These are phyloP conservation scores for Diaporthe citri DNA, from an alignment of 2,329 filamentous ascomycete species.

Conservation along the genomic window DNA sequence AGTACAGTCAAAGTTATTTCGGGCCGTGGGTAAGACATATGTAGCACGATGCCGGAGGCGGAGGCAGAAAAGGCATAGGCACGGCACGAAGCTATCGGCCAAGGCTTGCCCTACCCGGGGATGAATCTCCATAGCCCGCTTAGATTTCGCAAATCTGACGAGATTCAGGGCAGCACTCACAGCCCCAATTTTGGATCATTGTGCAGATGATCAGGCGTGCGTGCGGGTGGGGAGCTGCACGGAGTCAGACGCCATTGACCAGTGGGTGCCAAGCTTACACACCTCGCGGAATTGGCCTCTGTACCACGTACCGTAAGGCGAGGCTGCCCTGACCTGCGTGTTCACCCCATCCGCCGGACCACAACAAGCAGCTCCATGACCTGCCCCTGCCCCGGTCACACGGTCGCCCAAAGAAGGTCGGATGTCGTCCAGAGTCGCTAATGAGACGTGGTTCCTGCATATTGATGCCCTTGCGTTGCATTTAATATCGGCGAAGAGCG, in stretches of 20 bases:
- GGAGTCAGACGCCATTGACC: constrained; percentile 21
- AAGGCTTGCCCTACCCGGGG: constrained; percentile 7
- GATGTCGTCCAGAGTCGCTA: constrained; percentile 23
- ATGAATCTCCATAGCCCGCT: constrained; percentile 3
- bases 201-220: constrained; percentile 23
- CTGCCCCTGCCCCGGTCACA: constrained; percentile 29
- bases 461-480: constrained; percentile 8
- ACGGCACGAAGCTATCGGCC: constrained; percentile 3
- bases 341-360: constrained; percentile 18
- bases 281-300: constrained; percentile 9
- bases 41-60: constrained; percentile 17
- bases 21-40: constrained; percentile 12
- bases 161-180: constrained; percentile 36
- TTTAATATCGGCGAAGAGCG: constrained; percentile 22
- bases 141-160: constrained; percentile 32
- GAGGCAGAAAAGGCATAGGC: not conserved
- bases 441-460: constrained; percentile 27
- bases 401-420: constrained; percentile 11
- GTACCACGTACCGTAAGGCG: not conserved
- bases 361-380: constrained; percentile 22
- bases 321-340: constrained; percentile 16
- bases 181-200: constrained; percentile 37
- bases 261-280: constrained; percentile 25
- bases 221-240: constrained; percentile 33
- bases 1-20: not conserved